phyloP scores from a whole-genome alignment of 129 eudicot species.

The Calendula officinalis region DNA sequence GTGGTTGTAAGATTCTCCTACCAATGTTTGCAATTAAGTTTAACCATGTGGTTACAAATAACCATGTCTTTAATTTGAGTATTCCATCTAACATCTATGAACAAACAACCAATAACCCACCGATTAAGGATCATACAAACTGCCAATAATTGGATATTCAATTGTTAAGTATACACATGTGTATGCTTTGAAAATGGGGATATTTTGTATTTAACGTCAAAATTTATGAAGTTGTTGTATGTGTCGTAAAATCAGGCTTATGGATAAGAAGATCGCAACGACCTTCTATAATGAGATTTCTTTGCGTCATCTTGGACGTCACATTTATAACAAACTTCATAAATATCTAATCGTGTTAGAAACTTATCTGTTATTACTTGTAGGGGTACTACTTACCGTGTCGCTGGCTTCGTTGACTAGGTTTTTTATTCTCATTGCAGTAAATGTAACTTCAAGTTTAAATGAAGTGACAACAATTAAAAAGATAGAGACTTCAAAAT shows the following conservation, averaged over 20 bases:
- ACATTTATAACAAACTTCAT: slow-evolving; percentile 18
- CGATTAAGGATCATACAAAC: background rate
- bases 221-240: background rate
- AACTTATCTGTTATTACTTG: background rate
- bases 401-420: background rate
- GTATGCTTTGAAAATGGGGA: background rate
- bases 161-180: background rate
- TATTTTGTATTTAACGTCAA: background rate
- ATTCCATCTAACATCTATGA: background rate
- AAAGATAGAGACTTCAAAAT: background rate
- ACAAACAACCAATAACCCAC: slow-evolving; percentile 4
- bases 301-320: background rate
- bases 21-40: slow-evolving; percentile 16
- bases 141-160: background rate
- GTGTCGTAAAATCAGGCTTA: background rate
- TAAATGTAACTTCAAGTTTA: background rate
- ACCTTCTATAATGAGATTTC: background rate
- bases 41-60: background rate
- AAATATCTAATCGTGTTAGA: background rate
- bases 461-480: background rate
- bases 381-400: background rate
- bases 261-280: background rate
- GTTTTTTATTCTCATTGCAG: background rate
- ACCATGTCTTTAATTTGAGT: background rate
- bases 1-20: slow-evolving; percentile 23